Conservation (phyloP, 345 rosid genomes). For the Melastoma malabathricum region DNA sequence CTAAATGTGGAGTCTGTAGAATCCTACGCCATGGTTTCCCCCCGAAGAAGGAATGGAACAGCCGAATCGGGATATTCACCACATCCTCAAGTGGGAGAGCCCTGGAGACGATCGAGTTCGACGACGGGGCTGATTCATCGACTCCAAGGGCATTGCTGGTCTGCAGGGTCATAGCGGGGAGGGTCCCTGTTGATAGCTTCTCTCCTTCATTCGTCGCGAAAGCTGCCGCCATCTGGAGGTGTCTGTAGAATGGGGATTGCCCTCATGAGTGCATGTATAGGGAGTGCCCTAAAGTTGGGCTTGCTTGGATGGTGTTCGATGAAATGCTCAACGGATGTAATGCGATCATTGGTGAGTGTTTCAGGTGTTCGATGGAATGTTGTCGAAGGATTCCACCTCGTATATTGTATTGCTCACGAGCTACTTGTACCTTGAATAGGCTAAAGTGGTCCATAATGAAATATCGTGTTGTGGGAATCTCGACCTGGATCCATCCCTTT, state of each 20-base stretch:
- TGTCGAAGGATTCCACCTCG: constrained; percentile 40
- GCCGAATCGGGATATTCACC: constrained; percentile 31
- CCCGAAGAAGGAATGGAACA: constrained; percentile 9
- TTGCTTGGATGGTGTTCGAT: constrained; percentile 5
- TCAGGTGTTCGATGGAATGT: constrained; percentile 30
- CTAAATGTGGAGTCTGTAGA: constrained; percentile 38
- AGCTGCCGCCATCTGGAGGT: constrained; percentile 41
- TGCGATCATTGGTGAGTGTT: constrained; percentile 7
- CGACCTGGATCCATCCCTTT: no score
- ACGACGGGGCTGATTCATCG: not conserved
- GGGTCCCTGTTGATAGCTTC: constrained; percentile 59
- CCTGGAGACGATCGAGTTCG: constrained; percentile 20
- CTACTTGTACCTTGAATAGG: constrained; percentile 2
- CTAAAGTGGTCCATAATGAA: constrained; percentile 1
- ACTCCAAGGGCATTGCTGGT: constrained; percentile 30
- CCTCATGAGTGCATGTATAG: constrained; percentile 8
- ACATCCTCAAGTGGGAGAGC: constrained; percentile 40
- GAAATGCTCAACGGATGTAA: constrained; percentile 6
- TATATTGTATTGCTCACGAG: constrained; percentile 20
- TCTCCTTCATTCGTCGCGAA: constrained; percentile 51
- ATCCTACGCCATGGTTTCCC: constrained; percentile 44
- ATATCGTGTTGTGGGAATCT: no score
- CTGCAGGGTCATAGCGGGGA: constrained; percentile 69
- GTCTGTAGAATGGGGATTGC: constrained; percentile 26
- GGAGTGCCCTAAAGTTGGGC: not conserved